Evolutionary conservation across 805 yeast species (phyloP).

Genomic region (Pichia paraexigua): DNA sequence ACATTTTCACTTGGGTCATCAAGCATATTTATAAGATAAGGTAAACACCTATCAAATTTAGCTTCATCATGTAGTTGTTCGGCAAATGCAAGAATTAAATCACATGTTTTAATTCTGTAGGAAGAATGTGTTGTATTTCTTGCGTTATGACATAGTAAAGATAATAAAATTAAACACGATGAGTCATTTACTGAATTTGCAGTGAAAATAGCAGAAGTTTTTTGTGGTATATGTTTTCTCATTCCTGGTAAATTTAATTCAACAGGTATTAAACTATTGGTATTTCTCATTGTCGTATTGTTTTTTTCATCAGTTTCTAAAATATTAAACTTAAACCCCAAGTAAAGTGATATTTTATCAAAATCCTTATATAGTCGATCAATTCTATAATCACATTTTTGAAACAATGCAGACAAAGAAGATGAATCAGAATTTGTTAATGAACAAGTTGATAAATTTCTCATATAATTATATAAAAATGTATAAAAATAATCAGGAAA

Average conservation of each 20-base stretch:
- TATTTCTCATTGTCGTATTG: conserved; percentile 1
- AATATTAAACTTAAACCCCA: conserved; percentile 30
- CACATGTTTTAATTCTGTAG: conserved; percentile 62
- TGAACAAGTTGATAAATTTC: conserved; percentile 26
- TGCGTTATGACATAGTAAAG: conserved; percentile 50
- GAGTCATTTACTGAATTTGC: conserved; percentile 28
- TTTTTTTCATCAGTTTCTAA: conserved; percentile 10
- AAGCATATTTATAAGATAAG: conserved; percentile 64
- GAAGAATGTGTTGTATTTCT: conserved; percentile 53
- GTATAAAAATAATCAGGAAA: conserved; percentile 67
- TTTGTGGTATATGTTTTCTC: conserved; percentile 36
- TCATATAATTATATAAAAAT: conserved; percentile 63
- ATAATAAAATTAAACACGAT: conserved; percentile 50
- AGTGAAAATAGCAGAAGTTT: conserved; percentile 26
- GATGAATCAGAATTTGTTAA: background rate
- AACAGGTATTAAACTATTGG: conserved; percentile 29
- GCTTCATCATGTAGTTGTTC: conserved; percentile 75
- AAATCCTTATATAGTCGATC: conserved; percentile 52
- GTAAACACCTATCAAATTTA: conserved; percentile 78
- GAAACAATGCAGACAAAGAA: conserved; percentile 13
- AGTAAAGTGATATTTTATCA: conserved; percentile 37
- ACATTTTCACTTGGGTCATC: conserved; percentile 64
- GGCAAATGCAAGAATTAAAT: conserved; percentile 64
- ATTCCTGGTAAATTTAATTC: conserved; percentile 46
- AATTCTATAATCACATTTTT: conserved; percentile 49